Evolutionary conservation across 2,329 filamentous ascomycete species (phyloP), one percentile per base, ranked within the genome.

Genomic region (Massarina eburnea): DNA sequence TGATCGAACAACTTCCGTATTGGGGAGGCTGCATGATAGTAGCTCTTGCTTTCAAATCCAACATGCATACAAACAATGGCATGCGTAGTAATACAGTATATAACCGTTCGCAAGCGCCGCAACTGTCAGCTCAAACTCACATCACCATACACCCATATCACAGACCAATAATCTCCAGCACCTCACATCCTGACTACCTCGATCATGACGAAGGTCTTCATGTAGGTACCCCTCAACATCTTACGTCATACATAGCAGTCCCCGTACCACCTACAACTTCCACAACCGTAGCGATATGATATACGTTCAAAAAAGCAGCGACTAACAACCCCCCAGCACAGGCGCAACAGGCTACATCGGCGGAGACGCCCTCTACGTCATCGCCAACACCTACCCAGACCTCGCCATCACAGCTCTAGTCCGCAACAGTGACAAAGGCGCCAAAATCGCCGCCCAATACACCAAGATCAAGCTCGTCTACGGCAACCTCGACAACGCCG

Each of bases 381-480:
- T 80, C 19, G 57, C 71, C 33, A 64, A 71, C 37, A 66, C 72
- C 8, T 74, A 77, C 43, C 76, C 76, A 3, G 75, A 80, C 24
- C 76, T 74, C 36, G 68, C 75, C 27, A 73, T 76, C 48, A 76
- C 75, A 3, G 72, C 68, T n/a, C 63, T 80, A 3, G 76, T 79
- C 1, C 71, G 77, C 18, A 75, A 76, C 55, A 72, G 68, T 36
- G 74, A 76, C 51, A 76, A 74, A 57, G 77, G 73, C 22, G 73
- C 73, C 12, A 66, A 64, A 42, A 66, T 80, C 10, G 72, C 73
- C 3, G 61, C 69, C 12, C 62, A 70, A 27, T 82, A 76, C 46
- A 69, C 79, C 3, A 73, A 70, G 5, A 63, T 78, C 40, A 70
- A 70, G 12, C 68, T 81, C n/a, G 76, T 81, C 1, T 75, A 80